Evolutionary conservation across 441 rosid genomes (phyloP).

Genomic region (Syzygium malaccense): DNA sequence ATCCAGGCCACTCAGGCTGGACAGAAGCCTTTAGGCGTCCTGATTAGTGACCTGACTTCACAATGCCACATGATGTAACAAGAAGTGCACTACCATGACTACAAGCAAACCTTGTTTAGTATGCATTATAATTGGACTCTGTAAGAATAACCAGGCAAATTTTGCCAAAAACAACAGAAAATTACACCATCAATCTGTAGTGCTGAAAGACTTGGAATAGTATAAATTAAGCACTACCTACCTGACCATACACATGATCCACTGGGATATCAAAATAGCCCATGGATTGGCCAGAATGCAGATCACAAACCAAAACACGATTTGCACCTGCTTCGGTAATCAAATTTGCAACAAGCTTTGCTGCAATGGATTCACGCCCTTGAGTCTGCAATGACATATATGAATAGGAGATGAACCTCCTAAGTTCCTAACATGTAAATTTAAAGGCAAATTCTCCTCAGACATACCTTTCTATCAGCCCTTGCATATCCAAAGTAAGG

Average conservation of each 20-base stretch:
- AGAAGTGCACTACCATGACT: neutral
- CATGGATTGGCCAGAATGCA: conserved; percentile 98
- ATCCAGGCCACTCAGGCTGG: neutral
- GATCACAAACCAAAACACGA: conserved; percentile 96
- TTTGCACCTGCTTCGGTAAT: conserved; percentile 90
- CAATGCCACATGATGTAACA: neutral
- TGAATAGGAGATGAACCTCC: neutral
- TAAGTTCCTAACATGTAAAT: neutral
- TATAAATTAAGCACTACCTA: conserved; percentile 5
- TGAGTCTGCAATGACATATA: conserved; percentile 50
- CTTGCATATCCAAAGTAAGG: conserved; percentile 98
- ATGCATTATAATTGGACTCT: neutral
- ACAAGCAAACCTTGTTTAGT: neutral
- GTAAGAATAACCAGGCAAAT: neutral
- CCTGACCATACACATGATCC: conserved; percentile 96
- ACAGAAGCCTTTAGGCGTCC: neutral
- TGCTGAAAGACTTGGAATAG: neutral
- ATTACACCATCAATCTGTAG: neutral
- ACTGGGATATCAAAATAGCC: conserved; percentile 98
- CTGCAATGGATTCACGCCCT: conserved; percentile 97
- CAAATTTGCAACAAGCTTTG: conserved; percentile 68
- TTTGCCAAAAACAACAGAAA: neutral
- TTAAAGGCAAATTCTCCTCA: neutral
- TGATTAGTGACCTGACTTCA: neutral
- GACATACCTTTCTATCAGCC: conserved; percentile 88